These are phyloP conservation scores for Cicer chorassanicum DNA, from an alignment of 306 rosid genomes.

Conservation along the genomic window DNA sequence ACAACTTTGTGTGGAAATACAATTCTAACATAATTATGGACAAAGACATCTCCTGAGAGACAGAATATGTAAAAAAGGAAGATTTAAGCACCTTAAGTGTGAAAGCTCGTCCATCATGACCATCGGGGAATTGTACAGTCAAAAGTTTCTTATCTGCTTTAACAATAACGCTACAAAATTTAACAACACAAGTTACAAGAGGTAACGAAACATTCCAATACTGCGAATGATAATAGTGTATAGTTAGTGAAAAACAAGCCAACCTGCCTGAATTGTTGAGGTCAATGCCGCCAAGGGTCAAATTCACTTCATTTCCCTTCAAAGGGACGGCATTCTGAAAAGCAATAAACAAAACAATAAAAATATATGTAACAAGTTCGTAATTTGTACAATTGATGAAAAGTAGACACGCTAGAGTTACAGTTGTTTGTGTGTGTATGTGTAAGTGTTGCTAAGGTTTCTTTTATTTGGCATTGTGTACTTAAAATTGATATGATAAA, in stretches of 20 bases:
- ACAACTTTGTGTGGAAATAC: slow-evolving; percentile 25
- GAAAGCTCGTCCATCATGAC: slow-evolving; percentile 93
- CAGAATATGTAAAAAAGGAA: slow-evolving; percentile 3
- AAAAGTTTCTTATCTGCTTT: slow-evolving; percentile 94
- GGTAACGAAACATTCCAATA: slow-evolving; percentile 46
- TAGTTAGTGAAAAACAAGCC: slow-evolving; percentile 59
- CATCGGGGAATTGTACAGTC: slow-evolving; percentile 94
- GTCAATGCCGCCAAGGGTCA: slow-evolving; percentile 98
- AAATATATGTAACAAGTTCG: slow-evolving; percentile 1
- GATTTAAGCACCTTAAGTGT: slow-evolving; percentile 82
- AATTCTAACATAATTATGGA: neutral
- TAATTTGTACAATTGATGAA: slow-evolving; percentile 1
- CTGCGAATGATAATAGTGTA: slow-evolving; percentile 17
- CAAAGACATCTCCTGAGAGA: neutral
- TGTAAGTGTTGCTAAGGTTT: slow-evolving; percentile 2
- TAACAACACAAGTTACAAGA: slow-evolving; percentile 38
- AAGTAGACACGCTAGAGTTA: neutral
- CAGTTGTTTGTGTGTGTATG: neutral
- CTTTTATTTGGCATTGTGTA: slow-evolving; percentile 31
- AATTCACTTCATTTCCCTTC: slow-evolving; percentile 87
- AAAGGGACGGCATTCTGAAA: slow-evolving; percentile 72
- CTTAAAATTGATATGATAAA: neutral
- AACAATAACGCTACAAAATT: slow-evolving; percentile 79
- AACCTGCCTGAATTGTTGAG: slow-evolving; percentile 99
- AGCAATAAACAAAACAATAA: slow-evolving; percentile 26